Evolutionary conservation across 148 eudicot species (phyloP).

Genomic region (Suaeda aralocaspica): DNA sequence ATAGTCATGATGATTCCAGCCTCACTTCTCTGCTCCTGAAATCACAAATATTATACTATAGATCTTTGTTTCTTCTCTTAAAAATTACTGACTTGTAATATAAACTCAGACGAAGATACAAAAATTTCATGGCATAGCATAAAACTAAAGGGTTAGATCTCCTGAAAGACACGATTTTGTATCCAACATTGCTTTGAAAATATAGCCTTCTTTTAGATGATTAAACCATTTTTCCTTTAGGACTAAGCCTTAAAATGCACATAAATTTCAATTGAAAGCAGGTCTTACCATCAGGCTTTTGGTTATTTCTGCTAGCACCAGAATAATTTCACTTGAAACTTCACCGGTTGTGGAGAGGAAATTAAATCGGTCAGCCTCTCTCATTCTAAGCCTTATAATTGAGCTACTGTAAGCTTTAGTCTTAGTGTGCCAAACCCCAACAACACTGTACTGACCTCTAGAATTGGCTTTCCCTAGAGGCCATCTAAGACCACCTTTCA

Average conservation of each 20-base stretch:
- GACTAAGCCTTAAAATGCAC: no score
- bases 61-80: neutral
- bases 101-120: neutral
- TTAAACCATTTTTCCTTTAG: no score
- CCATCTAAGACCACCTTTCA: constrained; percentile 40
- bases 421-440: constrained; percentile 27
- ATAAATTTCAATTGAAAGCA: neutral
- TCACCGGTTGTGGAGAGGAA: constrained; percentile 22
- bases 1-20: neutral
- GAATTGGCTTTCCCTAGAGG: constrained; percentile 24
- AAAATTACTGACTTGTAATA: neutral
- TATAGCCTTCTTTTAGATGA: no score
- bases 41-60: neutral
- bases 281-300: constrained; percentile 18
- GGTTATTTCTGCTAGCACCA: constrained; percentile 16
- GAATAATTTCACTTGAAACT: constrained; percentile 19
- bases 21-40: constrained; percentile 17
- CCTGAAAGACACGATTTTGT: no score
- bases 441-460: constrained; percentile 22
- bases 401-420: constrained; percentile 14
- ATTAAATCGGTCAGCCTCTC: constrained; percentile 29
- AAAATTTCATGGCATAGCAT: no score
- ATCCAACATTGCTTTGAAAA: no score
- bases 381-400: constrained; percentile 15
- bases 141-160: no score